phyloP scores from a whole-genome alignment of 1,284 basidiomycete species.

The Cutaneotrichosporon mucoides region DNA sequence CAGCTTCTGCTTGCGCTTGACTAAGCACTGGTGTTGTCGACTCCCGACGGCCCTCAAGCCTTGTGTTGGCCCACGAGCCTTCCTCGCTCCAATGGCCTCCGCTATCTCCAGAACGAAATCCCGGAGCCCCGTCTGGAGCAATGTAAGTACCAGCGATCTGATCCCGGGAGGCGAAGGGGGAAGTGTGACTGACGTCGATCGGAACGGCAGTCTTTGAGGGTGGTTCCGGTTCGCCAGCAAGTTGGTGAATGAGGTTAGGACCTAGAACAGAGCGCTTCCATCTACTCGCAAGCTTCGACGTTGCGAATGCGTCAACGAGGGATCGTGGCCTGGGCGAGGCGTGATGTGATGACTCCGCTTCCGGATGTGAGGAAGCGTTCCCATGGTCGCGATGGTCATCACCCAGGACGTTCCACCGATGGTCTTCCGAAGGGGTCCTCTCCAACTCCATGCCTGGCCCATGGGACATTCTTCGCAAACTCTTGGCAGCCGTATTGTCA shows the following conservation, averaged over 20 bases:
- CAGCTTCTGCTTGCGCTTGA: conserved; percentile 9
- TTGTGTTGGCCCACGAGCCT: conserved; percentile 42
- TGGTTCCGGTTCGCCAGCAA: conserved; percentile 7
- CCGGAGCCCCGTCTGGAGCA: conserved; percentile 71
- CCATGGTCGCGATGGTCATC: neutral
- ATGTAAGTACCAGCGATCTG: conserved; percentile 50
- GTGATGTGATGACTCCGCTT: neutral
- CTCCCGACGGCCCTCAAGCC: conserved; percentile 56
- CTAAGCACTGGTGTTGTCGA: conserved; percentile 58
- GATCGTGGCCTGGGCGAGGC: conserved; percentile 5
- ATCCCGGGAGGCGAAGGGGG: conserved; percentile 38
- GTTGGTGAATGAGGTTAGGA: neutral
- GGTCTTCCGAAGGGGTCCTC: neutral
- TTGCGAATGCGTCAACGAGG: conserved; percentile 2
- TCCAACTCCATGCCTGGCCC: neutral
- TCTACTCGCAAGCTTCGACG: conserved; percentile 12
- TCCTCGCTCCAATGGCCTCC: conserved; percentile 18
- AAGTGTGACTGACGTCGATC: conserved; percentile 41
- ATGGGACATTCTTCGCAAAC: neutral
- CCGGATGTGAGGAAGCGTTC: neutral
- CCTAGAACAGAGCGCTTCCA: conserved; percentile 19
- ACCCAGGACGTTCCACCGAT: neutral
- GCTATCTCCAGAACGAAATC: conserved; percentile 54
- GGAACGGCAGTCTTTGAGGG: conserved; percentile 28
- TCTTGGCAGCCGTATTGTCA: neutral